Base-by-base conservation (phyloP, 225 moss, liverwort and hornwort genomes). In the Physcomitrium patens region DNA sequence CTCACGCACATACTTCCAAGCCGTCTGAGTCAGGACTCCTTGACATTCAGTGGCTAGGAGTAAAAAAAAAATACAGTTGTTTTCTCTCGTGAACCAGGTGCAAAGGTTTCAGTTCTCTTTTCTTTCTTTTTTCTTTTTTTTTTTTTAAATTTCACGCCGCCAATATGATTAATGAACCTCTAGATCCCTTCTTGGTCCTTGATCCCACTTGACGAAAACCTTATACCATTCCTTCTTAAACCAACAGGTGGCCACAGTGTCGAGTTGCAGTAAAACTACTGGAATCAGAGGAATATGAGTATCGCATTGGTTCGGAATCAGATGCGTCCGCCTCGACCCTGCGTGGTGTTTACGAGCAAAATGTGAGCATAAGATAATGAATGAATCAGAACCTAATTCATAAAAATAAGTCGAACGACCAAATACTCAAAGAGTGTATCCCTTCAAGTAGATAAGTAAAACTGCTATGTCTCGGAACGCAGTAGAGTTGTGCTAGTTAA, bases 211-310 rank as follows among this genome's bases (percentile, higher is more conserved):
- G 14, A 13, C 43, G 9, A 17, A 70, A 53, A 7, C 14, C n/a
- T 69, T 58, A 17, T 61, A 59, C 47, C 15, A 54, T 48, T 18
- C 42, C 55, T 13, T 13, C 31, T 37, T 87, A 87, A 28, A 87
- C 87, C 37, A 87, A 64, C 37, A 87, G 50, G 71, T 87, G 87
- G 53, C 87, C 87, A 65, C 87, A 87, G 61, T 67, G 87, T 24
- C 87, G 79, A 60, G 51, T 68, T 43, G 84, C 37, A 28, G 63
- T 77, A 58, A 84, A 75, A 75, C 41, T 55, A 52, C 82, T 82
- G 65, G 82, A 84, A 19, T 87, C 87, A 23, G 87, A 77, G 53
- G 77, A 77, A 59, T 19, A 60, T 22, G 84, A 55, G 41, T 82
- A 82, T 23, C 79, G 77, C 79, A 68, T 60, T 46, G 81, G 79